A percentile compares a stretch with the other conserved stretches of the same genome.
These are phyloP conservation scores for Tuber calosporum DNA, from an alignment of 495 filamentous ascomycete genomes.

Conservation along the genomic window DNA sequence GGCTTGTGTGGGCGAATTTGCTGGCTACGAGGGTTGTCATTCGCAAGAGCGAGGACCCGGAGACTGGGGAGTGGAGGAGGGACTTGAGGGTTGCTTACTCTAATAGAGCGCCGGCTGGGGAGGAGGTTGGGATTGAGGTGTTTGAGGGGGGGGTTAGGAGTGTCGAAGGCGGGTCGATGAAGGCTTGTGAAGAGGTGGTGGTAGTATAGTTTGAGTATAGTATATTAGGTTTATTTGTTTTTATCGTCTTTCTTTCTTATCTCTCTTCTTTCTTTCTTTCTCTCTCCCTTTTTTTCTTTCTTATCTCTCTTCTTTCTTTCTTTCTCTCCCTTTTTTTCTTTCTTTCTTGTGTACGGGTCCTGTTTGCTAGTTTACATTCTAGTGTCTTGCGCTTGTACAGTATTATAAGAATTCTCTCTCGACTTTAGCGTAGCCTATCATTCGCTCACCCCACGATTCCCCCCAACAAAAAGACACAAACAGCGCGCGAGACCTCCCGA, in stretches of 20 bases:
- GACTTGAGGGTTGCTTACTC: slow-evolving; percentile 36
- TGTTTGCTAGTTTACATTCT: background rate
- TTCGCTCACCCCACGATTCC: background rate
- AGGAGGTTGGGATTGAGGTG: slow-evolving; percentile 25
- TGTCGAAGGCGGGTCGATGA: background rate
- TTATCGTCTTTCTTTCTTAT: background rate
- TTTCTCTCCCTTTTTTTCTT: background rate
- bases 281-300: background rate
- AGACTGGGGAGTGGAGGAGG: slow-evolving; percentile 20
- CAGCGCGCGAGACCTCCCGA: background rate
- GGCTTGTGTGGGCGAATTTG: slow-evolving; percentile 84
- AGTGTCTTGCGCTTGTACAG: background rate
- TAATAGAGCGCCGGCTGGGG: slow-evolving; percentile 24
- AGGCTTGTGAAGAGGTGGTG: background rate
- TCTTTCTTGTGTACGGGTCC: background rate
- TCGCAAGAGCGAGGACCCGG: slow-evolving; percentile 51
- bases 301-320: too few relatives aligned
- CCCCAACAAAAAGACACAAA: background rate
- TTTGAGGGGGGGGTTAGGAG: slow-evolving; percentile 31
- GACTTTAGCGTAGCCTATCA: background rate
- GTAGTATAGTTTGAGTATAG: background rate
- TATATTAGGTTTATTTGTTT: background rate
- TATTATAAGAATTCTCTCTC: background rate
- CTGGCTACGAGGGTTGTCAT: slow-evolving; percentile 74
- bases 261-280: too few relatives aligned